These are phyloP conservation scores for Trametes versicolor DNA, from an alignment of 1,284 basidiomycete species.

Conservation along the genomic window DNA sequence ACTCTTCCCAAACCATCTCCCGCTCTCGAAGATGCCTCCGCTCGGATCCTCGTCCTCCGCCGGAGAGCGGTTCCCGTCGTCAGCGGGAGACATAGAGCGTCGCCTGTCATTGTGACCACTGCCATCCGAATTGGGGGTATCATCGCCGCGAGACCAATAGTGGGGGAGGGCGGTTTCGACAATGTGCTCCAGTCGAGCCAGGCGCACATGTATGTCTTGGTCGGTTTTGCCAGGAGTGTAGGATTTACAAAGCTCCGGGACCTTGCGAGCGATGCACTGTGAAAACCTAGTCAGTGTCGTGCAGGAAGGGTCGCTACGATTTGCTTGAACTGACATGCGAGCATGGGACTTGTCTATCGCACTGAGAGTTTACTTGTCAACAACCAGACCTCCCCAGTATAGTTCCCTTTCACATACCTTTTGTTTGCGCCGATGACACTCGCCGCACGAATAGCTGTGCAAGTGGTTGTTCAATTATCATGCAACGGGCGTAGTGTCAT, in stretches of 20 bases:
- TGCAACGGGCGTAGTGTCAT: not conserved
- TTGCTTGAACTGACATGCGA: conserved; percentile 67
- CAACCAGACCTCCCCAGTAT: conserved; percentile 2
- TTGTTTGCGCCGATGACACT: conserved; percentile 86
- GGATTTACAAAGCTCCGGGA: conserved; percentile 85
- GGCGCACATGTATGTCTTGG: conserved; percentile 77
- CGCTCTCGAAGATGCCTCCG: conserved; percentile 81
- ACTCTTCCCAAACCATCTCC: conserved; percentile 86
- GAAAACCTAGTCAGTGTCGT: conserved; percentile 2
- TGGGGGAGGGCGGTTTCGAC: conserved; percentile 82
- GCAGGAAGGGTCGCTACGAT: conserved; percentile 15
- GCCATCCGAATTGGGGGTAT: conserved; percentile 46
- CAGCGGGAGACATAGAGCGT: conserved; percentile 59
- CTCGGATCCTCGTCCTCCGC: conserved; percentile 77
- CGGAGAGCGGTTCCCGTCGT: conserved; percentile 74
- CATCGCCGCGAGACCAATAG: conserved; percentile 56
- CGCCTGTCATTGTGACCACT: conserved; percentile 46
- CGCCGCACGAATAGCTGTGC: conserved; percentile 83
- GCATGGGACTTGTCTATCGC: conserved; percentile 83
- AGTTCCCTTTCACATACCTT: conserved; percentile 58
- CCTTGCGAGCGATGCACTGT: conserved; percentile 83
- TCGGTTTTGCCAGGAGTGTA: conserved; percentile 87
- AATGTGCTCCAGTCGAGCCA: conserved; percentile 80
- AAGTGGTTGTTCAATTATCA: conserved; percentile 11
- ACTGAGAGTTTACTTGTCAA: conserved; percentile 52